A percentile compares a stretch with the other conserved stretches of the same genome.
These are phyloP conservation scores for Podospora tetraspora DNA, from an alignment of 495 filamentous ascomycete genomes.

Conservation along the genomic window DNA sequence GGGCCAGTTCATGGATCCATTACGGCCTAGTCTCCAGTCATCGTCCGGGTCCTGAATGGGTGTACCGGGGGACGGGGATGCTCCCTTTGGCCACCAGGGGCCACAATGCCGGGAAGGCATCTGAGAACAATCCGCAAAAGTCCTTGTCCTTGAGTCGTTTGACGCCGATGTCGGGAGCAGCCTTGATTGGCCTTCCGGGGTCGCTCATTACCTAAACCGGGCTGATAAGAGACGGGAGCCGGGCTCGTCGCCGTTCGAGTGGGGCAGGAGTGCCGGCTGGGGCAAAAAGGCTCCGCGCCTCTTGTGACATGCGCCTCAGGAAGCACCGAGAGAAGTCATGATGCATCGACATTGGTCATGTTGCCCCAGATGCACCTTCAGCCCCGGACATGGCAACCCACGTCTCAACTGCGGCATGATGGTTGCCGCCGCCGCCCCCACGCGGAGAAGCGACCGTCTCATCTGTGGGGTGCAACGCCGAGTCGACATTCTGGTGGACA, in stretches of 20 bases:
- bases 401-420: background rate
- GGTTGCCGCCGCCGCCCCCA: background rate
- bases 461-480: background rate
- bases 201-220: slow-evolving; percentile 29
- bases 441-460: background rate
- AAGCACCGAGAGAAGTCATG: background rate
- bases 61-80: slow-evolving; percentile 6
- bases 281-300: background rate
- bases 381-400: background rate
- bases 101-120: slow-evolving; percentile 15
- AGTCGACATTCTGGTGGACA: background rate
- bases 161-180: slow-evolving; percentile 24
- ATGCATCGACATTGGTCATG: background rate
- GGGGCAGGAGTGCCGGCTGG: background rate
- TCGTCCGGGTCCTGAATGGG: slow-evolving; percentile 5
- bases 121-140: slow-evolving; percentile 11
- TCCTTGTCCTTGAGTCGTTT: slow-evolving; percentile 10
- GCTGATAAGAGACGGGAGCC: slow-evolving; percentile 26
- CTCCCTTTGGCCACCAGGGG: slow-evolving; percentile 15
- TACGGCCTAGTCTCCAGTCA: slow-evolving; percentile 9
- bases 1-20: slow-evolving; percentile 8
- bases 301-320: background rate
- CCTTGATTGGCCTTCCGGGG: slow-evolving; percentile 18
- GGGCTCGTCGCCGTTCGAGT: background rate
- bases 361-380: background rate